Base-by-base conservation (phyloP, 345 rosid species). In the Hibiscus trionum region DNA sequence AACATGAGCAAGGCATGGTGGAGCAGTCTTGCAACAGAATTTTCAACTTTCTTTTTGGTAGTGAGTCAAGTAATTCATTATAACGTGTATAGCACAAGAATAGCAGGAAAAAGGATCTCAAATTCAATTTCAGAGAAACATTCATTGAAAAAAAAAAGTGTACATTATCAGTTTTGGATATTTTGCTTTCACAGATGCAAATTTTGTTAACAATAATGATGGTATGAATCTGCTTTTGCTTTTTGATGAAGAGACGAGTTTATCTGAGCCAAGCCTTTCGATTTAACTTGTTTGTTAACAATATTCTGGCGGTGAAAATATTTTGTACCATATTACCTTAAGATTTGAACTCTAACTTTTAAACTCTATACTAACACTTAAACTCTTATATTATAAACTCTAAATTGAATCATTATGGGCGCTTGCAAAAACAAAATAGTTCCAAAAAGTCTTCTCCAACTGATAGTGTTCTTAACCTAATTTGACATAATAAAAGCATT, bases 111-210 rank as follows among this genome's bases (percentile, higher is more conserved):
- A n/a, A 76, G 71, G 66, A 64, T 66, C 70, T 37, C 75, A 76
- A 50, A 67, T 80, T 74, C 64, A 64, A 76, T 80, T 71, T 44
- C 58, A 61, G 71, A 77, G 67, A 78, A 71, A 75, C 60, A 73
- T 66, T 74, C 68, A 10, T 7, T 1, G 9, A 50, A 10, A 79
- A 50, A 10, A 79, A 81, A 60, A 82, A 77, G 33, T 89, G 98
- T 89, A 93, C 86, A 87, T 89, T 81, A 82, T 80, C 84, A 84
- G 82, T 88, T 90, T 86, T 86, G 90, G 73, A 83, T 69, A 4
- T 79, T 80, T 72, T 72, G 69, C n/a, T 47, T 29, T 12, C 7
- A 8, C 49, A 31, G 5, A 27, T 44, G 55, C 55, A 66, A 66
- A 66, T 66, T 66, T 66, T 66, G 70, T 66, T 46, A 12, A 55